phyloP scores from a whole-genome alignment of 495 filamentous ascomycete species.

The Podospora pseudopauciseta region DNA sequence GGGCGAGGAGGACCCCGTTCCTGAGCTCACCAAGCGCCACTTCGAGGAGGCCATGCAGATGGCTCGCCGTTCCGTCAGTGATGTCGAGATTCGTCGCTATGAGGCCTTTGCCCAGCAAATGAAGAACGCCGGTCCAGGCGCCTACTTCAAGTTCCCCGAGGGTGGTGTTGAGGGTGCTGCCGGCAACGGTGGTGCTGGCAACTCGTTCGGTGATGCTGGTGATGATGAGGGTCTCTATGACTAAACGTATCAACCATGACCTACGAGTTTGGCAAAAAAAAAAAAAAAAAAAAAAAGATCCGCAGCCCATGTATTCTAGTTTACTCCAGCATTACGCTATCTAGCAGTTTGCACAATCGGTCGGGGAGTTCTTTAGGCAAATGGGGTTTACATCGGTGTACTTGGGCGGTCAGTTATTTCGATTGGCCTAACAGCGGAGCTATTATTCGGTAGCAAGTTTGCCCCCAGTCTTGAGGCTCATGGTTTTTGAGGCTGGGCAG shows the following conservation, averaged over 20 bases:
- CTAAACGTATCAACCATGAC: slow-evolving; percentile 26
- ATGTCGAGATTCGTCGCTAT: slow-evolving; percentile 95
- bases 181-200: slow-evolving; percentile 44
- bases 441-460: neutral
- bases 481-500: neutral
- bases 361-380: neutral
- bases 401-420: neutral
- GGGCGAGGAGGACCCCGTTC: slow-evolving; percentile 91
- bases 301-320: slow-evolving; percentile 4
- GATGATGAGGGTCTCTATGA: slow-evolving; percentile 86
- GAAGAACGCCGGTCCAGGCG: slow-evolving; percentile 93
- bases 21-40: slow-evolving; percentile 89
- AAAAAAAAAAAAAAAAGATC: neutral
- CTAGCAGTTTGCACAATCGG: neutral
- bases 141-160: slow-evolving; percentile 94
- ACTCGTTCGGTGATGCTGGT: slow-evolving; percentile 75
- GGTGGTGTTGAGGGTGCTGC: slow-evolving; percentile 58
- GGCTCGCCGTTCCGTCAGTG: slow-evolving; percentile 87
- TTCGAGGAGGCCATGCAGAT: slow-evolving; percentile 98
- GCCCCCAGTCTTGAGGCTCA: neutral
- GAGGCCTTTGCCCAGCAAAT: slow-evolving; percentile 98
- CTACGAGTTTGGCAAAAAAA: neutral
- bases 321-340: neutral
- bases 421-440: neutral
- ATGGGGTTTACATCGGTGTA: neutral